Conservation (phyloP, 1,284 basidiomycete genomes). For the Tylopilus sp. region DNA sequence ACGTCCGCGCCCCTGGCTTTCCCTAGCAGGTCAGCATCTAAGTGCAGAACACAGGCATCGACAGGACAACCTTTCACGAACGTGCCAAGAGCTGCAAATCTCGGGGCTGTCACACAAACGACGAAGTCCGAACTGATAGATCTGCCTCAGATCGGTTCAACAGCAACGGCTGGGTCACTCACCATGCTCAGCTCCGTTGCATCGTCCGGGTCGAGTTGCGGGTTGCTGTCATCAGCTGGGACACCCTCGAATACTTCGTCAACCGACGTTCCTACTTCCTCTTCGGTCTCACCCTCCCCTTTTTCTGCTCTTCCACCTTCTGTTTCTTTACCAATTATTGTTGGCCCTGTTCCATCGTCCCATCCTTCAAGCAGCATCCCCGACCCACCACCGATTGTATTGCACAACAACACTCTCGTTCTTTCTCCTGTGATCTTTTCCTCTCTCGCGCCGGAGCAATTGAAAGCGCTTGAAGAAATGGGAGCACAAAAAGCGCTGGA, state of each 20-base stretch:
- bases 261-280: constrained; percentile 15
- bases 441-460: constrained; percentile 66
- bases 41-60: constrained; percentile 1
- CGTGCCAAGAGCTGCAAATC: neutral
- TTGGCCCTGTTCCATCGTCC: constrained; percentile 51
- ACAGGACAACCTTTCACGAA: constrained; percentile 9
- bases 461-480: constrained; percentile 72
- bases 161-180: neutral
- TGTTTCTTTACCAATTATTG: constrained; percentile 54
- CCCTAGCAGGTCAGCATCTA: constrained; percentile 14
- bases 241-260: constrained; percentile 4
- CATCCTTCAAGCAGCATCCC: constrained; percentile 40
- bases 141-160: constrained; percentile 1
- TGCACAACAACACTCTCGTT: constrained; percentile 80
- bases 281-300: constrained; percentile 16
- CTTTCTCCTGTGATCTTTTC: constrained; percentile 83
- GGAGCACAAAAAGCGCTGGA: constrained; percentile 80
- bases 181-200: neutral
- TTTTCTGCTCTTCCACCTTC: constrained; percentile 27
- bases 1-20: constrained; percentile 56
- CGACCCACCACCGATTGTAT: constrained; percentile 65
- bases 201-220: constrained; percentile 3
- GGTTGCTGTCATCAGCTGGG: neutral
- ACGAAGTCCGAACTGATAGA: constrained; percentile 8
- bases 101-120: neutral